Base-by-base conservation (phyloP, 345 rosid genomes). In the Arabis hirsuta region DNA sequence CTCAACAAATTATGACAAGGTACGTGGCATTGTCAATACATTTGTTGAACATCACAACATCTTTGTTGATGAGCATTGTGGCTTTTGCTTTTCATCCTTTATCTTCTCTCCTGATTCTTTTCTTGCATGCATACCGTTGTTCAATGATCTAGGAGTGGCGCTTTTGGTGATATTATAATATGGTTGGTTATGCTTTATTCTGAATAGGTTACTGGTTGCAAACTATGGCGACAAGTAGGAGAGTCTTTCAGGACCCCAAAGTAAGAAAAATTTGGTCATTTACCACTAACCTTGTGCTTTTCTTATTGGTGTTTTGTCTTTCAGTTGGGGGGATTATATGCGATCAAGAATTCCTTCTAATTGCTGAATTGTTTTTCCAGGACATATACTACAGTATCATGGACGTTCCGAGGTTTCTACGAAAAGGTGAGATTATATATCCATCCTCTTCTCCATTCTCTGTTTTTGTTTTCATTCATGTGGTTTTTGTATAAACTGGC, bases 341-440 rank as follows among this genome's bases (percentile, higher is more conserved):
- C 19, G 52, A 12, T 41, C 26, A 44, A 55, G 70, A 69, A 12
- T 55, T 57, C 13, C 47, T 32, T 77, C 62, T 58, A 65, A 71
- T 71, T 56, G 42, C 51, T 20, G 36, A 24, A 56, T 43, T 59
- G 2, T 46, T 53, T 70, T 73, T 67, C 31, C 89, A 92, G 98
- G 89, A 92, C 97, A 22, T 92, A 97, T 79, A 92, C 98, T 42
- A 90, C 98, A 13, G 91, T 92, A 46, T 92, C 98, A 65, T 92
- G 98, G 98, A 90, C 98, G 61, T 92, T 92, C 73, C 90, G 98
- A 67, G 87, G 87, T 78, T 92, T 92, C 84, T 92, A 90, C 63
- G 97, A 92, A 81, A 92, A 90, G 93, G 97, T 88, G 84, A 54
- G 68, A 76, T 45, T 57, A 32, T 34, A 19, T 31, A 29, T 34